Conservation (phyloP, 2,329 filamentous ascomycete species). For the Aureobasidium sp. region DNA sequence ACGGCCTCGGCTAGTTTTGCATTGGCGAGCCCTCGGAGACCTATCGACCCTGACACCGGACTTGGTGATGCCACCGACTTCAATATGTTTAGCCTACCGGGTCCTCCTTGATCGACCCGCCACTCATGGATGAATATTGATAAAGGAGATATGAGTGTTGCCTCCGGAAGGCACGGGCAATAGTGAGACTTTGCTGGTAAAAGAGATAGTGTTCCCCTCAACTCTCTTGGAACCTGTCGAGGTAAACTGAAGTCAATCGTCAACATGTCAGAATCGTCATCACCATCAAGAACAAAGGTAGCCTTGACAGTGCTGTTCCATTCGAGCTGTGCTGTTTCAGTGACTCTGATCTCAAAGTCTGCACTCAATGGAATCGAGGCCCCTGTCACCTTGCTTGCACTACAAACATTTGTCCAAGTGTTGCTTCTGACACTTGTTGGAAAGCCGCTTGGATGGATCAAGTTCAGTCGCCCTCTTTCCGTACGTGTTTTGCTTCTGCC, state of each 20-base stretch:
- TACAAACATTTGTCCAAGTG: constrained; percentile 11
- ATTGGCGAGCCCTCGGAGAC: background rate
- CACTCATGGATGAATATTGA: background rate
- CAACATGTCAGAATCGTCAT: background rate
- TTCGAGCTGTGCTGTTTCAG: constrained; percentile 9
- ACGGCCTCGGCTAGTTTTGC: background rate
- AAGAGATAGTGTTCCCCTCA: background rate
- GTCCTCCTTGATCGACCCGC: background rate
- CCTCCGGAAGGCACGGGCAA: background rate
- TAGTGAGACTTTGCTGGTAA: background rate
- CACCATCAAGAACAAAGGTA: constrained; percentile 10
- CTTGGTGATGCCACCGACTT: background rate
- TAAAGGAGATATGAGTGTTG: constrained; percentile 4
- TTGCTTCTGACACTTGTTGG: constrained; percentile 6
- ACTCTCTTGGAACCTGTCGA: background rate
- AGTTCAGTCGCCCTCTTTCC: constrained; percentile 2
- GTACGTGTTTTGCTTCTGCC: background rate
- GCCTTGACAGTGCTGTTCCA: constrained; percentile 14
- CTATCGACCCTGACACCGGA: background rate
- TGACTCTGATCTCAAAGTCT: constrained; percentile 9
- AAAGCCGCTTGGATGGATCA: constrained; percentile 10
- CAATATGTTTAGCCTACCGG: background rate
- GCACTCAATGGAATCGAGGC: constrained; percentile 13
- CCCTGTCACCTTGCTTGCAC: constrained; percentile 7
- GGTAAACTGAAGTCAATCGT: background rate